phyloP scores from a whole-genome alignment of 345 rosid genomes.

The Excoecaria cochinchinensis region DNA sequence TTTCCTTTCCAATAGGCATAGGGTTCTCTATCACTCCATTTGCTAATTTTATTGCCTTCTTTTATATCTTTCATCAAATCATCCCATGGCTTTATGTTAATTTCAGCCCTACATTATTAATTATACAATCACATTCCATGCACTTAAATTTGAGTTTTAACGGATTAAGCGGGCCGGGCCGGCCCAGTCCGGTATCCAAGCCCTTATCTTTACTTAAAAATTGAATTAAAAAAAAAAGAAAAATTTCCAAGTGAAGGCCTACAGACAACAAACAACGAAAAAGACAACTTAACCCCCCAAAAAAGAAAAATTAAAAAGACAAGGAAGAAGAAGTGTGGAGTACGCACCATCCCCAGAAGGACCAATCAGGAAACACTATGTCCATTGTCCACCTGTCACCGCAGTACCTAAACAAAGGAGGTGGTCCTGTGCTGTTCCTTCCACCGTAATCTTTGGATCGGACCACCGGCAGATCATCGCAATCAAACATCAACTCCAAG shows the following conservation, averaged over 20 bases:
- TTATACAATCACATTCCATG: background rate
- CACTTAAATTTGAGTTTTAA: too few relatives aligned
- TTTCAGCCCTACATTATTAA: slow-evolving; percentile 18
- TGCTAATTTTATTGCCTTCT: slow-evolving; percentile 14
- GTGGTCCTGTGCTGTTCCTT: slow-evolving; percentile 35
- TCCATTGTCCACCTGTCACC: slow-evolving; percentile 49
- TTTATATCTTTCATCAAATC: slow-evolving; percentile 4
- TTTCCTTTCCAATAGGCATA: slow-evolving; percentile 23
- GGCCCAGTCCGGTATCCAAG: too few relatives aligned
- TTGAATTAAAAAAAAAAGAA: too few relatives aligned
- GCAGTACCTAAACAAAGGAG: slow-evolving; percentile 68
- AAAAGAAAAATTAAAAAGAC: background rate
- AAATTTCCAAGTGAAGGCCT: too few relatives aligned
- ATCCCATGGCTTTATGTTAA: slow-evolving; percentile 22
- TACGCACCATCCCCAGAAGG: slow-evolving; percentile 83
- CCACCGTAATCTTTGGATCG: slow-evolving; percentile 32
- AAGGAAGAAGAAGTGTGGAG: background rate
- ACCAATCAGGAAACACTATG: slow-evolving; percentile 78
- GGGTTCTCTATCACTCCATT: slow-evolving; percentile 23
- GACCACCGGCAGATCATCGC: slow-evolving; percentile 52
- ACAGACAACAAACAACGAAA: background rate
- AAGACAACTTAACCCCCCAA: background rate
- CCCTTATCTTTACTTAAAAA: too few relatives aligned
- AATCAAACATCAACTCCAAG: slow-evolving; percentile 72
- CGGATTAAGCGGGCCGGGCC: too few relatives aligned